Evolutionary conservation across 2,329 filamentous ascomycete genomes (phyloP).

Genomic region (Ophidiomyces ophidiicola): DNA sequence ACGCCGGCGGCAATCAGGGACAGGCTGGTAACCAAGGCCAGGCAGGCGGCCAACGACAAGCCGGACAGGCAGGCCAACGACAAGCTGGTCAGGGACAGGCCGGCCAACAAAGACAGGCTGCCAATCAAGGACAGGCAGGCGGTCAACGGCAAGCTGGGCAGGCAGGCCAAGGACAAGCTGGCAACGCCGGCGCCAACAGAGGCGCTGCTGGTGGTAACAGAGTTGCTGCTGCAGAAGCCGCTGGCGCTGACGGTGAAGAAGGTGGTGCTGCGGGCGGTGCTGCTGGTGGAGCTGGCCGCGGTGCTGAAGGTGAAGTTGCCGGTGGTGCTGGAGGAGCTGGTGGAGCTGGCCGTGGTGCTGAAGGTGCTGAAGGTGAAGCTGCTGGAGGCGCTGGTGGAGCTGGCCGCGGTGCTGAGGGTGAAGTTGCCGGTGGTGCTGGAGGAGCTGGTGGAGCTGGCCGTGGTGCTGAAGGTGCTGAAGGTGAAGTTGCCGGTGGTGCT

Average conservation of each 20-base stretch:
- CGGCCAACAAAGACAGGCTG: not conserved
- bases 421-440: no score
- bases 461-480: not conserved
- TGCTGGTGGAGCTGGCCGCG: no score
- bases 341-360: no score
- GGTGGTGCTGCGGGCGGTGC: not conserved
- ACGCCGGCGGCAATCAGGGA: slow-evolving; percentile 7
- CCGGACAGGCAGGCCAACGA: not conserved
- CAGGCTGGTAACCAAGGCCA: slow-evolving; percentile 10
- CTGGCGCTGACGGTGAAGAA: not conserved
- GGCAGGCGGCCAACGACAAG: slow-evolving; percentile 6
- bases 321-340: no score
- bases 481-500: not conserved
- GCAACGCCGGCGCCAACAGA: not conserved
- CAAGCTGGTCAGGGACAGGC: slow-evolving; percentile 1
- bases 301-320: no score
- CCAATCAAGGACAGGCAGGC: not conserved
- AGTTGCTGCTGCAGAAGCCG: not conserved
- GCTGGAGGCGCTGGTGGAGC: no score
- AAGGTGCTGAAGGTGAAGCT: not conserved
- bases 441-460: no score
- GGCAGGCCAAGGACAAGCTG: not conserved
- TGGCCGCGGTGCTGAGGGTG: no score
- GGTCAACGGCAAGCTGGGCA: no score
- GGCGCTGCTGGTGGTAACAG: not conserved